Conservation (phyloP, 2,329 filamentous ascomycete species). For the Magnaporthiopsis rhizophila region DNA sequence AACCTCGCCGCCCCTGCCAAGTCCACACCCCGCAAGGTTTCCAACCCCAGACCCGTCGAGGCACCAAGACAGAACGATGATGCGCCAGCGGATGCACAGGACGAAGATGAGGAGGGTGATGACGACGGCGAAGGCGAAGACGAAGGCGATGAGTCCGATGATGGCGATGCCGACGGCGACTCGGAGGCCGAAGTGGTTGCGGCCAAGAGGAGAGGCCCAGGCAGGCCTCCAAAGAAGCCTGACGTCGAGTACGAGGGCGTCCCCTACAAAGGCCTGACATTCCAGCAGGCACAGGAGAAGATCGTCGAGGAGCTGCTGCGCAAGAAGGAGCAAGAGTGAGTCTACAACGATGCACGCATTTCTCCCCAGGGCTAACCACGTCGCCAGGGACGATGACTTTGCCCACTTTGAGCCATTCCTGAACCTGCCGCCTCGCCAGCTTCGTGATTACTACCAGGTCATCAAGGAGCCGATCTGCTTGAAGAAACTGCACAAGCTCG, state of each 20-base stretch:
- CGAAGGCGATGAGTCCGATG: slow-evolving; percentile 15
- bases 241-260: slow-evolving; percentile 47
- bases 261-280: slow-evolving; percentile 63
- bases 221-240: slow-evolving; percentile 29
- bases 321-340: slow-evolving; percentile 56
- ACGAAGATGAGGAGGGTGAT: slow-evolving; percentile 21
- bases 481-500: slow-evolving; percentile 66
- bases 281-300: slow-evolving; percentile 82
- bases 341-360: slow-evolving; percentile 8
- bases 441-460: slow-evolving; percentile 81
- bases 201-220: slow-evolving; percentile 18
- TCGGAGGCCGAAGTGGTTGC: slow-evolving; percentile 11
- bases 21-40: slow-evolving; percentile 11
- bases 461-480: slow-evolving; percentile 77
- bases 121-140: slow-evolving; percentile 13
- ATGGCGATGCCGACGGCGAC: slow-evolving; percentile 14
- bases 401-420: slow-evolving; percentile 67
- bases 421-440: slow-evolving; percentile 63
- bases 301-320: slow-evolving; percentile 69
- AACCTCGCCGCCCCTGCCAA: slow-evolving; percentile 9
- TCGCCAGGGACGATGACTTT: slow-evolving; percentile 43
- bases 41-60: slow-evolving; percentile 9
- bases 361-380: slow-evolving; percentile 12
- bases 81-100: slow-evolving; percentile 2
- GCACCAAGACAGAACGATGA: not conserved